phyloP scores from a whole-genome alignment of 306 rosid species.

The Prunus padus region DNA sequence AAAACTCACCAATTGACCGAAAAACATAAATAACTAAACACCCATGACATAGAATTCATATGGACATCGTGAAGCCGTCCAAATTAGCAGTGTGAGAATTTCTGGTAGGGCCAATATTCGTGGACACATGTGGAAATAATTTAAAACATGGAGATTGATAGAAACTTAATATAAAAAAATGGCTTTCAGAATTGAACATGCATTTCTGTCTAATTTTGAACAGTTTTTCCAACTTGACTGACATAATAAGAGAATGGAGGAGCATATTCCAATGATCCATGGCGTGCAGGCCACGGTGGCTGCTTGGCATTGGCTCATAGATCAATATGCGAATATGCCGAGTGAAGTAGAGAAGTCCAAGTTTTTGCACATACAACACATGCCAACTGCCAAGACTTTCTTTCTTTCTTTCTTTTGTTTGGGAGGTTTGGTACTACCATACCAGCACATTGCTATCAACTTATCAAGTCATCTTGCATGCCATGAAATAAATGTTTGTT shows the following conservation, averaged over 20 bases:
- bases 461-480: neutral
- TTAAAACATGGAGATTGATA: neutral
- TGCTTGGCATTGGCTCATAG: neutral
- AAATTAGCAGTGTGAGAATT: neutral
- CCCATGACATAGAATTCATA: neutral
- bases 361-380: too few species aligned
- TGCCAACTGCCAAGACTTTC: too few species aligned
- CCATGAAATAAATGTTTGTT: neutral
- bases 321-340: neutral
- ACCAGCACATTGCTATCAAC: neutral
- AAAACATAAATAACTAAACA: neutral
- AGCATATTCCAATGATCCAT: neutral
- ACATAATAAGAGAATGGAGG: neutral
- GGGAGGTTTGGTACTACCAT: neutral
- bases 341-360: too few species aligned
- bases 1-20: too few species aligned
- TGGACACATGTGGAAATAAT: neutral
- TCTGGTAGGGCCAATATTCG: neutral
- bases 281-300: neutral
- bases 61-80: neutral
- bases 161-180: neutral
- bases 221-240: too few species aligned
- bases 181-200: neutral
- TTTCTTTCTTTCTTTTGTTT: neutral
- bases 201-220: neutral